These are phyloP conservation scores for Zangia roseola DNA, from an alignment of 768 basidiomycete species.

Conservation along the genomic window DNA sequence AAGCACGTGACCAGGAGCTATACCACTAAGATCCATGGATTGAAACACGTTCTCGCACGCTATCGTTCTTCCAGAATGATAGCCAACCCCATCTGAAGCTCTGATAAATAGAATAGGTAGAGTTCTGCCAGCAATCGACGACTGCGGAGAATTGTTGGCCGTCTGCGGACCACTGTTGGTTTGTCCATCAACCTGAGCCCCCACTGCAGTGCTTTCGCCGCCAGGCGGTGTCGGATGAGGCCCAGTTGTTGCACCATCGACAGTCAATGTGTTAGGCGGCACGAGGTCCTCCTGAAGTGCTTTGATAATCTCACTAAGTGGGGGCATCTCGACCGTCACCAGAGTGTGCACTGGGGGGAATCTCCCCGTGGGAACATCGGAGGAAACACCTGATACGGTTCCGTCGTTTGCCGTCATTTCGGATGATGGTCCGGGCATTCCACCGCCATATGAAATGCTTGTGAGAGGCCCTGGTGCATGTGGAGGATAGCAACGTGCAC, in stretches of 20 bases:
- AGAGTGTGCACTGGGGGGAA: slow-evolving; percentile 72
- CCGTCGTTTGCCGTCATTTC: slow-evolving; percentile 30
- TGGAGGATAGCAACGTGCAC: slow-evolving; percentile 73
- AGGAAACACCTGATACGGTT: slow-evolving; percentile 12
- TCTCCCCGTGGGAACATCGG: slow-evolving; percentile 40
- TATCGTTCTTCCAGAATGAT: slow-evolving; percentile 83
- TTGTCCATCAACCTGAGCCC: slow-evolving; percentile 29
- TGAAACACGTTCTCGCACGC: slow-evolving; percentile 81
- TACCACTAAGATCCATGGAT: slow-evolving; percentile 57
- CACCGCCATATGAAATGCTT: slow-evolving; percentile 56
- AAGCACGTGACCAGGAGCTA: slow-evolving; percentile 44
- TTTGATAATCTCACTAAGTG: slow-evolving; percentile 70
- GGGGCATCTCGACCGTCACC: slow-evolving; percentile 84
- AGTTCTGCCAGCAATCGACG: slow-evolving; percentile 64
- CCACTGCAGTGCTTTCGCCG: slow-evolving; percentile 24
- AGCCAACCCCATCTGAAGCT: slow-evolving; percentile 80
- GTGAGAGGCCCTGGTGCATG: slow-evolving; percentile 68
- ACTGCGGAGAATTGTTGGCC: slow-evolving; percentile 32
- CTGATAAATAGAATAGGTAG: slow-evolving; percentile 82
- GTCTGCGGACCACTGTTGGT: slow-evolving; percentile 21
- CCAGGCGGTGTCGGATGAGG: slow-evolving; percentile 33
- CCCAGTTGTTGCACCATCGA: slow-evolving; percentile 38
- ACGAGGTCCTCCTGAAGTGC: slow-evolving; percentile 72
- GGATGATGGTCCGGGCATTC: slow-evolving; percentile 38
- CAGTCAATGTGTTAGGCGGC: slow-evolving; percentile 35